Conservation (phyloP, 768 basidiomycete species). For the Boletus pseudopeckii region DNA sequence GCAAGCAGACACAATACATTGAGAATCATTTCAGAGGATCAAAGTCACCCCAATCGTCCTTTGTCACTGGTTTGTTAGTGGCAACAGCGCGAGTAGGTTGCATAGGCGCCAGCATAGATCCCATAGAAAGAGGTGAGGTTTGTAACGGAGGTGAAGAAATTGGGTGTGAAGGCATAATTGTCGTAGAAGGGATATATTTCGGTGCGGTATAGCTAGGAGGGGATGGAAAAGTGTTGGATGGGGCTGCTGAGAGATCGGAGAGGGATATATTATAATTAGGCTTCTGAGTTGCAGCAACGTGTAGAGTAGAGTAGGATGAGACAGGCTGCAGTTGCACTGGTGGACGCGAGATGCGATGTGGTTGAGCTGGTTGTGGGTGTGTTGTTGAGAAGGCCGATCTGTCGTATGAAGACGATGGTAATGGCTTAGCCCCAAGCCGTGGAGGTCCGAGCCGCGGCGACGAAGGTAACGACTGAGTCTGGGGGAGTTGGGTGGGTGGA, state of each 20-base stretch:
- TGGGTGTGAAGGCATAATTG: slow-evolving; percentile 21
- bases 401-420: slow-evolving; percentile 36
- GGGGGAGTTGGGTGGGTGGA: slow-evolving; percentile 5
- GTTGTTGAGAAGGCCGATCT: slow-evolving; percentile 26
- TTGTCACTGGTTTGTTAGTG: slow-evolving; percentile 48
- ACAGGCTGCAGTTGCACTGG: slow-evolving; percentile 19
- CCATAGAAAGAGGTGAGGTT: slow-evolving; percentile 37
- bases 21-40: slow-evolving; percentile 50
- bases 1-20: slow-evolving; percentile 3
- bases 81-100: slow-evolving; percentile 44
- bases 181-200: slow-evolving; percentile 15
- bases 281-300: slow-evolving; percentile 23
- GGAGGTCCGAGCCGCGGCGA: slow-evolving; percentile 37
- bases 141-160: slow-evolving; percentile 31
- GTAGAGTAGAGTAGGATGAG: slow-evolving; percentile 8
- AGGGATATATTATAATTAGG: slow-evolving; percentile 63
- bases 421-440: slow-evolving; percentile 39
- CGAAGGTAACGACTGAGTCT: slow-evolving; percentile 38
- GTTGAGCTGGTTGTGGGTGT: slow-evolving; percentile 21
- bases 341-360: slow-evolving; percentile 18
- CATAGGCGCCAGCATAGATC: slow-evolving; percentile 56
- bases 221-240: slow-evolving; percentile 15
- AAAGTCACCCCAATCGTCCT: slow-evolving; percentile 78
- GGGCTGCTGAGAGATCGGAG: slow-evolving; percentile 25
- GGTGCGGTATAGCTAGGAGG: slow-evolving; percentile 14